Percentiles rank a stretch among this genome's conserved stretches.
Evolutionary conservation across 805 yeast genomes (phyloP).

Genomic region (Candida sonorensis): DNA sequence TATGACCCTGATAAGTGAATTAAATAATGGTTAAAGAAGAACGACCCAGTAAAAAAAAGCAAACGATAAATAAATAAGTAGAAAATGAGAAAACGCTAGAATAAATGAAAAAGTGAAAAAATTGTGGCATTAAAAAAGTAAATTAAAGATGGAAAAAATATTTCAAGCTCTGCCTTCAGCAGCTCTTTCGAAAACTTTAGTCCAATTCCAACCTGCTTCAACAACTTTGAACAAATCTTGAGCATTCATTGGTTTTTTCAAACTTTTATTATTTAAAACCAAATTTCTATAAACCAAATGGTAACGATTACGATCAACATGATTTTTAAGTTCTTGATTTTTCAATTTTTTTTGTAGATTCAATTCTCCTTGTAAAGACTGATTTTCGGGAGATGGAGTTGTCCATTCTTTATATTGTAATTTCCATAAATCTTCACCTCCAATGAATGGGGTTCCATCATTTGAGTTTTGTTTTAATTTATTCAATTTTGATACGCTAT

Average conservation of each 20-base stretch:
- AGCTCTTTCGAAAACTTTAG: constrained; percentile 49
- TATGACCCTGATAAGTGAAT: no score
- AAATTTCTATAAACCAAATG: constrained; percentile 59
- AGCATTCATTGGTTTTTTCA: constrained; percentile 68
- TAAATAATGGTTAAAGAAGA: no score
- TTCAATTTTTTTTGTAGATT: constrained; percentile 15
- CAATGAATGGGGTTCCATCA: constrained; percentile 34
- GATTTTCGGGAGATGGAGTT: constrained; percentile 27
- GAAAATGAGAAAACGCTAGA: neutral
- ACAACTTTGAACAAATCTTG: constrained; percentile 65
- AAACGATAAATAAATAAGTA: neutral
- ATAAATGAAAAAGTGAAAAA: no score
- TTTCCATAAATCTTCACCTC: constrained; percentile 56
- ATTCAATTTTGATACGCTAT: neutral
- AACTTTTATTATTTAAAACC: constrained; percentile 60
- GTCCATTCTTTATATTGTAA: constrained; percentile 65
- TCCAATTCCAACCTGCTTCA: constrained; percentile 79
- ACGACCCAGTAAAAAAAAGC: no score
- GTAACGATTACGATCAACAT: constrained; percentile 42
- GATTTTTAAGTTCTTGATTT: constrained; percentile 20
- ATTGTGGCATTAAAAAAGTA: no score
- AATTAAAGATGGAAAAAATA: no score
- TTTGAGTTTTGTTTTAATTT: no score
- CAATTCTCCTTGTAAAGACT: constrained; percentile 19
- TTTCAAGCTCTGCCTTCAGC: neutral